Evolutionary conservation across 148 eudicot species (phyloP).

Genomic region (Silene latifolia): DNA sequence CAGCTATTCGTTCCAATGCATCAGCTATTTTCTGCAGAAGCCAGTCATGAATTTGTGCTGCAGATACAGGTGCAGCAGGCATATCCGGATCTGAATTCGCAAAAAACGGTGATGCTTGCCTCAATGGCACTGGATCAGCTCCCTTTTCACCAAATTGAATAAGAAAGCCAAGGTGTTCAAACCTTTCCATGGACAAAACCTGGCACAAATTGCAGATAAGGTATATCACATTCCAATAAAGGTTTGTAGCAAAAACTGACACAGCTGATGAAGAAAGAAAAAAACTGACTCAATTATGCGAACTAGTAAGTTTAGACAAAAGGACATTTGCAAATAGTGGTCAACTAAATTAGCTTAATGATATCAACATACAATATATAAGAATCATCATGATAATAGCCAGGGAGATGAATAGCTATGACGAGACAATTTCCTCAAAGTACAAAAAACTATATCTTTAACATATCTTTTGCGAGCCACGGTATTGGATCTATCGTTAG

Average conservation of each 20-base stretch:
- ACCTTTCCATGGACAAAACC: conserved; percentile 91
- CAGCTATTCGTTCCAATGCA: conserved; percentile 72
- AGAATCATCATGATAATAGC: neutral
- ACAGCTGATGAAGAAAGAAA: neutral
- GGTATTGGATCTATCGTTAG: neutral
- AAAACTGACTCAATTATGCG: neutral
- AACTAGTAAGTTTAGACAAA: neutral
- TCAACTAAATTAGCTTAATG: neutral
- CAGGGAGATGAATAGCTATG: neutral
- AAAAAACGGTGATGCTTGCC: conserved; percentile 84
- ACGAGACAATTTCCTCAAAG: neutral
- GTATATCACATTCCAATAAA: neutral
- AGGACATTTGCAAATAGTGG: neutral
- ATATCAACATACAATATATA: neutral
- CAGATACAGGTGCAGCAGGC: conserved; percentile 97
- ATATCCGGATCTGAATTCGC: conserved; percentile 98
- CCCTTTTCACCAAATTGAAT: conserved; percentile 83
- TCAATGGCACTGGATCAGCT: conserved; percentile 66
- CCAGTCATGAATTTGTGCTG: conserved; percentile 85
- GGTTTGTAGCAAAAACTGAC: neutral
- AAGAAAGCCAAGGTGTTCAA: conserved; percentile 81
- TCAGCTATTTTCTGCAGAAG: conserved; percentile 69
- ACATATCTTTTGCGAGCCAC: neutral
- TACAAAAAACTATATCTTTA: neutral
- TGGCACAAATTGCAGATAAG: conserved; percentile 23